A percentile compares a stretch with the other conserved stretches of the same genome.
phyloP scores from a whole-genome alignment of 1,284 basidiomycete species.

The Bjerkandera adusta region DNA sequence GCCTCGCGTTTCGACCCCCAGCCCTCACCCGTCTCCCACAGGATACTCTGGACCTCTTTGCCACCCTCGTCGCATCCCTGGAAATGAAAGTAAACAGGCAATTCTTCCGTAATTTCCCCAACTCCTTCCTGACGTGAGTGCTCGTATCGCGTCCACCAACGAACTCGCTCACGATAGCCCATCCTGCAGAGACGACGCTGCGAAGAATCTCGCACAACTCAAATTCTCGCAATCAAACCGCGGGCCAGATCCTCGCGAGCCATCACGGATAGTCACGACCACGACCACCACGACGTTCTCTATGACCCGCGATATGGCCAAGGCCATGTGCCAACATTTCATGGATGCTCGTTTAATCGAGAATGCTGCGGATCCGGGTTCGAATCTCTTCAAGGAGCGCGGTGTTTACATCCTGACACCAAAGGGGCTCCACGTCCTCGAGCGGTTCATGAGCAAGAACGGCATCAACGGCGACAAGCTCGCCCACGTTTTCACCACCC shows the following conservation, averaged over 20 bases:
- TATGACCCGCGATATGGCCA: slow-evolving; percentile 99
- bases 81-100: slow-evolving; percentile 89
- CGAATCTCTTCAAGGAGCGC: slow-evolving; percentile 93
- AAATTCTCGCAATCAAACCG: slow-evolving; percentile 99
- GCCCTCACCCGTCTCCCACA: slow-evolving; percentile 32
- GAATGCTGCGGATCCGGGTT: slow-evolving; percentile 88
- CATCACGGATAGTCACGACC: slow-evolving; percentile 95
- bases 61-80: slow-evolving; percentile 93
- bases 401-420: slow-evolving; percentile 96
- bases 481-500: slow-evolving; percentile 85
- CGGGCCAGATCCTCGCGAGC: slow-evolving; percentile 96
- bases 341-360: slow-evolving; percentile 98
- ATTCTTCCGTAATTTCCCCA: slow-evolving; percentile 93
- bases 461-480: slow-evolving; percentile 96
- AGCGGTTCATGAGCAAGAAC: slow-evolving; percentile 99
- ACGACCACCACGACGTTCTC: slow-evolving; percentile 99
- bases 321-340: slow-evolving; percentile 99
- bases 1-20: slow-evolving; percentile 9
- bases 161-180: slow-evolving; percentile 13
- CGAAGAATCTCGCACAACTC: slow-evolving; percentile 89
- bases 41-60: slow-evolving; percentile 98
- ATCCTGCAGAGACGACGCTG: slow-evolving; percentile 85
- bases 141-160: slow-evolving; percentile 18
- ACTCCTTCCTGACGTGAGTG: slow-evolving; percentile 93
- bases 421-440: slow-evolving; percentile 97